Evolutionary conservation across 2,329 filamentous ascomycete species (phyloP), one percentile per base, ranked within the genome.

Genomic region (Aureobasidium vineae): DNA sequence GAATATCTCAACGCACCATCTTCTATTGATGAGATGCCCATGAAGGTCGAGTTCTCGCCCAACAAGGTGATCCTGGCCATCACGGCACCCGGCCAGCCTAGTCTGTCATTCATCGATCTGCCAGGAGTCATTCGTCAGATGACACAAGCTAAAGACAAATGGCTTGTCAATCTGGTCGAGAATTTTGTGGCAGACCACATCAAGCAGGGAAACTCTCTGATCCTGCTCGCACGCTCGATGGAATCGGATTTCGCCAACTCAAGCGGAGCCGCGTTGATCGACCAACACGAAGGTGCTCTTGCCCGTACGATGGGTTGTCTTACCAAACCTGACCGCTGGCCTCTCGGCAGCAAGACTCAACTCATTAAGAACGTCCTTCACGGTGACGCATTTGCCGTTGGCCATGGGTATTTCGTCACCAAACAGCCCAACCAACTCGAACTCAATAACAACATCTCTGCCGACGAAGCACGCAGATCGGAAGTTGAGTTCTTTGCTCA

Each of bases 51-150:
- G 10, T 96, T 96, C 70, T 92, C 89, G 0, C 92, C 92, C 0
- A 97, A 97, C 70, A 83, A 92, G 0, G 88, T 97, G 0, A 84
- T 88, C 0, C 80, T 97, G 0, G 85, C 92, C 63, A 92, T 97
- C 31, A 86, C 86, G 0, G 89, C 88, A 0, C 89, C 90, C 0
- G 82, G 81, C 0, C 82, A 94, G 0, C 88, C 91, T 0, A 87
- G 91, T 6, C 75, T 97, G 0, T 91, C 89, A 0, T 96, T 97
- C 71, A 94, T 91, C 68, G 92, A 97, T 68, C 82, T 97, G 0
- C 92, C 92, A 0, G 92, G 92, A 0, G 86, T 96, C 0, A 94
- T 96, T 68, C 86, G 87, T 23, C 88, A 88, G 8, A 84, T 88
- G 0, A 85, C 86, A 1, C 81, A 86, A 8, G 68, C 64, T 1